Conservation (phyloP, 257 asterid genomes). For the Hygrophila difformis region DNA sequence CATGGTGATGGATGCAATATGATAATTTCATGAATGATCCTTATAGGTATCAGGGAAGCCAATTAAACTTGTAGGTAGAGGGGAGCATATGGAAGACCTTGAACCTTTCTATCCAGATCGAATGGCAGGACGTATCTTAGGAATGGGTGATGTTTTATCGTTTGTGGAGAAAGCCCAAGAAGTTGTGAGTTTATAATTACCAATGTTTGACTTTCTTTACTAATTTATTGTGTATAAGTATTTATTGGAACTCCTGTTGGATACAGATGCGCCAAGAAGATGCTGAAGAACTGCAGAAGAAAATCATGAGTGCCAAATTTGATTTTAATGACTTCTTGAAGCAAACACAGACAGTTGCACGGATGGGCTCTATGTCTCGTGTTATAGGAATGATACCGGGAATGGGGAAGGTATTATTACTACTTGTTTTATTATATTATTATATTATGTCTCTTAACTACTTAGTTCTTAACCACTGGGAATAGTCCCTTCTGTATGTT, state of each 20-base stretch:
- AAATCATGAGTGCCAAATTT: constrained; percentile 93
- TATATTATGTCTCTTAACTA: not conserved
- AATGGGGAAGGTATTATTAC: constrained; percentile 73
- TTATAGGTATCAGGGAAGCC: constrained; percentile 99
- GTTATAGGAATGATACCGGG: constrained; percentile 98
- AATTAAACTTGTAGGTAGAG: constrained; percentile 98
- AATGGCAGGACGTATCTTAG: constrained; percentile 96
- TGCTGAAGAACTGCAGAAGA: constrained; percentile 93
- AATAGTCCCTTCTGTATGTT: not conserved
- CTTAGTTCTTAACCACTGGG: not conserved
- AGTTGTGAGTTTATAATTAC: constrained; percentile 59
- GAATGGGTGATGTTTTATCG: constrained; percentile 98
- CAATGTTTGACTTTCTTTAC: constrained; percentile 7
- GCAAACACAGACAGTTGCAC: constrained; percentile 94
- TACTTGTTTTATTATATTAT: not conserved
- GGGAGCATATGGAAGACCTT: constrained; percentile 97
- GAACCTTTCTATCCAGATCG: constrained; percentile 99
- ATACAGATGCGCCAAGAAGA: constrained; percentile 96
- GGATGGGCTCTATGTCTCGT: constrained; percentile 97
- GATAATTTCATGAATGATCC: no score
- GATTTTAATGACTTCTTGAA: constrained; percentile 94
- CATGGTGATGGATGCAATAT: not conserved
- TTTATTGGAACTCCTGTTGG: constrained; percentile 11
- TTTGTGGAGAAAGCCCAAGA: constrained; percentile 99
- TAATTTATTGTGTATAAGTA: not conserved